These are phyloP conservation scores for Crithidia fasciculata DNA, from an alignment of 208 protist genomes.

Conservation along the genomic window DNA sequence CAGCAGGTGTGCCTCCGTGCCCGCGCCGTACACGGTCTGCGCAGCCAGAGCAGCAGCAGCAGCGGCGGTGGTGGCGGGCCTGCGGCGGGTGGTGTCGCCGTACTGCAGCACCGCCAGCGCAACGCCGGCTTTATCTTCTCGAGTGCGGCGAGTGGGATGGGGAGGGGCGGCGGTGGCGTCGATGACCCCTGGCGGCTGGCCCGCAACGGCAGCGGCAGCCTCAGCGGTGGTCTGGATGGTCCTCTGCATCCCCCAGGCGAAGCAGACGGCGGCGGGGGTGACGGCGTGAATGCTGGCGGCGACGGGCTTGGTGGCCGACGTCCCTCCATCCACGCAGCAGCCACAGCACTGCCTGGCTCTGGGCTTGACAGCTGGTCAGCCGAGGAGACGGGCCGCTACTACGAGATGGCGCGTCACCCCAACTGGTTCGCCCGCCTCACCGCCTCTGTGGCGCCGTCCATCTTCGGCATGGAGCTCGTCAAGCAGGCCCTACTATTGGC, in stretches of 20 bases:
- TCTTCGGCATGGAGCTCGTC: conserved; percentile 97
- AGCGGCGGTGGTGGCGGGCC: not conserved
- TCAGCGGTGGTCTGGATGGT: not conserved
- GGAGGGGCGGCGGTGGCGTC: conserved; percentile 6
- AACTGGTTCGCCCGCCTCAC: conserved; percentile 89
- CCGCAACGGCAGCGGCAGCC: conserved; percentile 8
- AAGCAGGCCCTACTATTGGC: conserved; percentile 96
- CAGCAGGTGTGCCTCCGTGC: conserved; percentile 49
- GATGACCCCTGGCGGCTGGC: conserved; percentile 24
- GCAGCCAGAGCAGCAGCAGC: conserved; percentile 18
- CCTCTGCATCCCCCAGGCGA: not conserved
- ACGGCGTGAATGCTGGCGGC: not conserved
- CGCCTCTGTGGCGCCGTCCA: conserved; percentile 95
- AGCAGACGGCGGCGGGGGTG: not conserved
- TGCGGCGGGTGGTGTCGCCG: conserved; percentile 1
- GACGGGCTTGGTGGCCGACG: not conserved
- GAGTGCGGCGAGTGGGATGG: conserved; percentile 5
- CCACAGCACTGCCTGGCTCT: not conserved
- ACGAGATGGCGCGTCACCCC: conserved; percentile 89
- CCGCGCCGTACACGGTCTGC: conserved; percentile 28
- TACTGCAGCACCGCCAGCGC: conserved; percentile 23
- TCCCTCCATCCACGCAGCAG: not conserved
- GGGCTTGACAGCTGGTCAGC: conserved; percentile 43
- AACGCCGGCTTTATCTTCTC: conserved; percentile 3
- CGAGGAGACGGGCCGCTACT: conserved; percentile 75